Conservation (phyloP, 106 monocot species). For the Triglochin maritima region DNA sequence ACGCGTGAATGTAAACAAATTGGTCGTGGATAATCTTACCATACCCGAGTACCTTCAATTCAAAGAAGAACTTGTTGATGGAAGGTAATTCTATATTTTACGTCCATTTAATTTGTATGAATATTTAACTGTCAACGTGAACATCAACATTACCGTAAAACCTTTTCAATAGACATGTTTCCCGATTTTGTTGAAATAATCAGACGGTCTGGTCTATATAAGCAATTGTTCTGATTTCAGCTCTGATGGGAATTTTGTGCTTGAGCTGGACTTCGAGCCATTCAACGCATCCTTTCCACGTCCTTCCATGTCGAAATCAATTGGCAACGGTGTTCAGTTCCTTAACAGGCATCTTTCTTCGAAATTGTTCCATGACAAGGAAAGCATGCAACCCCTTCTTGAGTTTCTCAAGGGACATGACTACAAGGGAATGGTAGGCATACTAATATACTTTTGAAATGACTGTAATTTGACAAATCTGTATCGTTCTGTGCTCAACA, state of each 20-base stretch:
- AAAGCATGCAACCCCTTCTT: constrained; percentile 74
- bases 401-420: constrained; percentile 58
- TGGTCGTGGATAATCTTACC: constrained; percentile 47
- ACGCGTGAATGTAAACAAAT: constrained; percentile 55
- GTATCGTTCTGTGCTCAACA: too few species aligned
- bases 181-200: too few species aligned
- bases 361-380: constrained; percentile 62
- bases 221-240: not conserved
- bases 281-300: too few species aligned
- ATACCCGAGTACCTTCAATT: constrained; percentile 63
- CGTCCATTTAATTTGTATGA: not conserved
- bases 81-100: constrained; percentile 17
- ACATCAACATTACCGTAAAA: too few species aligned
- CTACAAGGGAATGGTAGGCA: constrained; percentile 72
- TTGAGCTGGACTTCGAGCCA: constrained; percentile 20
- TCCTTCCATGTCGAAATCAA: constrained; percentile 63
- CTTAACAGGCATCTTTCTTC: constrained; percentile 82
- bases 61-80: constrained; percentile 69
- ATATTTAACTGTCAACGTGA: too few species aligned
- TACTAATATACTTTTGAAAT: not conserved
- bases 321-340: constrained; percentile 91
- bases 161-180: too few species aligned
- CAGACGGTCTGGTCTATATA: too few species aligned
- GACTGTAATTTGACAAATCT: too few species aligned
- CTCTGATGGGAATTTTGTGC: constrained; percentile 16